A percentile compares a stretch with the other conserved stretches of the same genome.
Evolutionary conservation across 73 alveolate species (phyloP).

Genomic region (Blepharisma stoltei): DNA sequence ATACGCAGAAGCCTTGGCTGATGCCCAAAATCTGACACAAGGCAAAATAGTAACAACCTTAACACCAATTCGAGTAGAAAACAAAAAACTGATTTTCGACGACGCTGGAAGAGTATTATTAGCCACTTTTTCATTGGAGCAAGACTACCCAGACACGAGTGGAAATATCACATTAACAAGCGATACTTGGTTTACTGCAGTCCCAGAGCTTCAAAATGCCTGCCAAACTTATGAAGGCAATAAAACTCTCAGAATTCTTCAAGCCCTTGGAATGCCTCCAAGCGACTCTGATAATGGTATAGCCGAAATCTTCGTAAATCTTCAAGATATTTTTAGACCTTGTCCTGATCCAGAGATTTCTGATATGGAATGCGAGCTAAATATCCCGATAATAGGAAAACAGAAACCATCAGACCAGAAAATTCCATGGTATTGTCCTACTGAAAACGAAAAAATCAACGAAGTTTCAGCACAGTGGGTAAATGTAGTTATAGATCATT

Average conservation of each 20-base stretch:
- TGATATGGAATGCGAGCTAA: neutral
- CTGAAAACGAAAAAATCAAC: neutral
- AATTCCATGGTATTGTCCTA: slow-evolving; percentile 19
- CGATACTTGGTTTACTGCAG: slow-evolving; percentile 6
- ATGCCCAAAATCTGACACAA: neutral
- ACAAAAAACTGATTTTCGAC: neutral
- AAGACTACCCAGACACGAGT: neutral
- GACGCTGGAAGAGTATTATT: neutral
- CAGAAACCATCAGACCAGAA: neutral
- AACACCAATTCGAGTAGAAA: neutral
- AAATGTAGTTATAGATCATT: slow-evolving; percentile 3
- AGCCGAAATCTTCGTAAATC: neutral
- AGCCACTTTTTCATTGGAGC: neutral
- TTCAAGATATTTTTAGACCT: neutral
- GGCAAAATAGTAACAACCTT: neutral
- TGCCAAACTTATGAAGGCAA: neutral
- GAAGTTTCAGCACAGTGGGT: neutral
- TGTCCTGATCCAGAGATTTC: slow-evolving; percentile 27
- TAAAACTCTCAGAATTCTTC: slow-evolving; percentile 23
- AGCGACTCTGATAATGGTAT: neutral
- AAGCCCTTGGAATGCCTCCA: slow-evolving; percentile 19
- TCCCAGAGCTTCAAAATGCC: slow-evolving; percentile 12
- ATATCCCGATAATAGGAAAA: neutral
- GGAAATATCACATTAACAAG: neutral
- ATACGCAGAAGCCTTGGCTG: neutral